These are phyloP conservation scores for Lachancea kluyveri DNA, from an alignment of 805 yeast species.

Conservation along the genomic window DNA sequence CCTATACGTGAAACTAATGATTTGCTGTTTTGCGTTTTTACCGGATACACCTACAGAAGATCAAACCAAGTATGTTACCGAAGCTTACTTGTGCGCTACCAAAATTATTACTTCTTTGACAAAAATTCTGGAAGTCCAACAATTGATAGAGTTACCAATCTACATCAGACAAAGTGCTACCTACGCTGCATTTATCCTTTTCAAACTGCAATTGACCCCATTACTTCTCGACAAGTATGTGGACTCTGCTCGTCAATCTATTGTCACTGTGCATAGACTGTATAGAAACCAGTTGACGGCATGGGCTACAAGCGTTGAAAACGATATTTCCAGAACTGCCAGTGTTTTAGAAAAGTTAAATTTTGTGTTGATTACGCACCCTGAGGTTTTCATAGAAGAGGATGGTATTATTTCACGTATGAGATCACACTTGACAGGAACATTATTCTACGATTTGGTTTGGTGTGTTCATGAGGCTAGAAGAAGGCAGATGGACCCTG, in stretches of 20 bases:
- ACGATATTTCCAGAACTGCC: slow-evolving; percentile 87
- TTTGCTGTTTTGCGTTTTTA: slow-evolving; percentile 83
- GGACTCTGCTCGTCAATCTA: slow-evolving; percentile 86
- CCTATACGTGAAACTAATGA: slow-evolving; percentile 70
- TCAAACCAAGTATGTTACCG: slow-evolving; percentile 76
- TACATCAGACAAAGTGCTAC: slow-evolving; percentile 83
- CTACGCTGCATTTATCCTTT: slow-evolving; percentile 69
- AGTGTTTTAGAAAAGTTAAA: slow-evolving; percentile 84
- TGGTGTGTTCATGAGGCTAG: slow-evolving; percentile 95
- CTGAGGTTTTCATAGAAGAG: slow-evolving; percentile 67
- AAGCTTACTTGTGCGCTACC: slow-evolving; percentile 76
- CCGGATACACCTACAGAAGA: slow-evolving; percentile 88
- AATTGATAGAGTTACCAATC: slow-evolving; percentile 78
- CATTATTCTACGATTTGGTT: slow-evolving; percentile 83
- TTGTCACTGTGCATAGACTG: slow-evolving; percentile 85
- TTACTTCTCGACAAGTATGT: slow-evolving; percentile 58
- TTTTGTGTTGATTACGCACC: slow-evolving; percentile 79
- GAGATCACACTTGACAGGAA: slow-evolving; percentile 89
- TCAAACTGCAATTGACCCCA: slow-evolving; percentile 77
- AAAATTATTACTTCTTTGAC: slow-evolving; percentile 74
- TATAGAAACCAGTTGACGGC: slow-evolving; percentile 84
- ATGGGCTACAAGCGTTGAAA: slow-evolving; percentile 79
- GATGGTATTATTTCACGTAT: slow-evolving; percentile 78
- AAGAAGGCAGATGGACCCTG: slow-evolving; percentile 50
- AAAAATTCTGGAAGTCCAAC: slow-evolving; percentile 57